Evolutionary conservation across 2,329 filamentous ascomycete species (phyloP), one percentile per base, ranked within the genome.

Genomic region (Fusarium protoensiforme): DNA sequence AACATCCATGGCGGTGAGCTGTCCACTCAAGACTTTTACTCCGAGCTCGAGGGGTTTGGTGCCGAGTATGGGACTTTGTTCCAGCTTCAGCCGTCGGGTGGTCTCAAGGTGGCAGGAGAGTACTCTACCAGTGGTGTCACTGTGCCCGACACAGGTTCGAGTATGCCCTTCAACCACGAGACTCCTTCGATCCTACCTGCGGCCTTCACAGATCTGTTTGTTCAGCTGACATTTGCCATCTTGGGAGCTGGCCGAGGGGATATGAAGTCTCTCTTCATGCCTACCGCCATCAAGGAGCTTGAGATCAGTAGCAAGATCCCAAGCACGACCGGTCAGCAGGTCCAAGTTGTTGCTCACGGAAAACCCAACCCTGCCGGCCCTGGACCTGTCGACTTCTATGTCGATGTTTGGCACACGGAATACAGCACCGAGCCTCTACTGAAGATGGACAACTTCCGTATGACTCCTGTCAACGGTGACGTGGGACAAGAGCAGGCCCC

Each of bases 101-200:
- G 65, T 4, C 58, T 78, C 29, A 72, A 60, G 20, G 67, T 71
- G 3, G n/a, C 48, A 7, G 74, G 66, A 3, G 66, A 73, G 9
- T 71, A 72, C 35, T 74, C 70, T 8, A 67, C 69, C 11, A 63
- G 69, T 10, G 78, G 81, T 6, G 73, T 87, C 9, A 72, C 79
- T 13, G 77, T 87, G 4, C 82, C 83, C 4, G 82, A 88, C 54
- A 88, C 86, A 0, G 78, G 78, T 1, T 71, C 78, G 1, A 71
- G 78, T 1, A 88, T 89, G 87, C 86, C 86, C 1, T 80, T 83
- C 67, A 73, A 78, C 1, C 81, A 83, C 54, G 85, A 89, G 71
- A 80, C 83, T 4, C 68, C 81, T 0, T 83, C 85, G 22, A 81
- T 85, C 58, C 76, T 88, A 8, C 86, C 87, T 35, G 84, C 87